Evolutionary conservation across 202 grass and related monocot genomes (phyloP), one percentile per base, ranked within the genome.

Genomic region (Saccharum hybrid): DNA sequence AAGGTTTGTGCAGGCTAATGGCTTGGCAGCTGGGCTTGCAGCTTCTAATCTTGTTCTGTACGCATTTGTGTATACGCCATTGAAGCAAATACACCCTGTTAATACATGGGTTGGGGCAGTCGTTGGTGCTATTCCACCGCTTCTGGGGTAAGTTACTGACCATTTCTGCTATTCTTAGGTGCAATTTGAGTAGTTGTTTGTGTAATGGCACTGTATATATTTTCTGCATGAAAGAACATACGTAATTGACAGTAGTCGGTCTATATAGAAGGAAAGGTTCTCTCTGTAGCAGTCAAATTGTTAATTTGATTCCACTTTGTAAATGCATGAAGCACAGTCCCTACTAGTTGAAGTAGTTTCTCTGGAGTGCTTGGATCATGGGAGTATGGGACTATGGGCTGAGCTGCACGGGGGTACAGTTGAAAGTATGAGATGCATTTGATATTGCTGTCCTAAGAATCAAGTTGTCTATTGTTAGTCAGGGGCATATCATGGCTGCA

Each of bases 51-150:
- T 97, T 8, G 63, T 94, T 88, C 79, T 97, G 30, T 97, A 97
- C 82, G 92, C 94, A 81, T 97, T 97, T 87, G 86, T 94, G n/a
- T 97, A 97, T 72, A 97, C 94, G 77, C 92, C 94, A 28, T 86
- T 97, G 73, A 97, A 97, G 85, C 94, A 97, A 88, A 92, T 97
- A 86, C 94, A 97, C 72, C 94, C 94, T 41, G 68, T 91, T 39
- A 97, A 97, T 91, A 97, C 94, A 89, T 97, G 94, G 94, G 94
- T 97, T 81, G 94, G 94, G 81, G 94, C 94, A 70, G 56, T 97
- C 76, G 88, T 97, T 83, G 92, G 94, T 72, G 94, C 94, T 63
- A 97, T 97, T 88, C 94, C 94, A 63, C 94, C 94, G 69, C 94
- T 97, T 89, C 84, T 97, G 41, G 94, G 94, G 92, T 94, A 92